Base-by-base conservation (phyloP, 1,139 yeast species). In the Saccharomyces hybrid region DNA sequence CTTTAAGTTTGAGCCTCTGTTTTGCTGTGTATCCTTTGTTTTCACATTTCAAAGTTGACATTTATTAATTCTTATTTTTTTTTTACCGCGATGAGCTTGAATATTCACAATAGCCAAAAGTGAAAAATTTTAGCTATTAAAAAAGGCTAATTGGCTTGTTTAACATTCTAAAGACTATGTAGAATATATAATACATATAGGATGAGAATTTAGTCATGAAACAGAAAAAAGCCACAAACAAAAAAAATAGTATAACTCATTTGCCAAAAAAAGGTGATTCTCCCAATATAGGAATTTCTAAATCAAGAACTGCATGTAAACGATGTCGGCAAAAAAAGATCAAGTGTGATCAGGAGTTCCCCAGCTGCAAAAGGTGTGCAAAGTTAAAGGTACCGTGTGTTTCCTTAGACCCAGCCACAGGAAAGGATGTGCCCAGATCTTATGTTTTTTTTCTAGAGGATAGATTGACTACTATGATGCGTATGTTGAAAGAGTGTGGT, bases 341-440 rank as follows among this genome's bases (percentile, higher is more conserved):
- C 54, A 83, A 83, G 64, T 90, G 97, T 72, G 95, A 90, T 62
- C 91, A 86, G 60, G 81, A 81, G 61, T 85, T 87, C 68, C 96
- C 96, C 1, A 80, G 82, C 53, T 90, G 97, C 67, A 73, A 81
- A 12, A 79, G 81, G 48, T 89, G 96, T 71, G 76, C 75, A 28
- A 83, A 81, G 62, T 84, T 86, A 16, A 80, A 82, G 4, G 84
- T 75, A 2, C 87, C 86, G 16, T 89, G 96, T 71, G 83, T 88
- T 21, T 90, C 95, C 0, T 71, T 88, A 11, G 96, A 90, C 67
- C 89, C 96, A 0, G 89, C 89, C 3, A 87, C 96, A 0, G 96
- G 96, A 0, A 74, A 96, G 55, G 90, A 86, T 60, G 81, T 89
- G 1, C 96, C 96, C 0, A 73, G 97, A 50, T 83, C 90, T 9